phyloP scores from a whole-genome alignment of 345 rosid genomes.

The Corchorus capsularis region DNA sequence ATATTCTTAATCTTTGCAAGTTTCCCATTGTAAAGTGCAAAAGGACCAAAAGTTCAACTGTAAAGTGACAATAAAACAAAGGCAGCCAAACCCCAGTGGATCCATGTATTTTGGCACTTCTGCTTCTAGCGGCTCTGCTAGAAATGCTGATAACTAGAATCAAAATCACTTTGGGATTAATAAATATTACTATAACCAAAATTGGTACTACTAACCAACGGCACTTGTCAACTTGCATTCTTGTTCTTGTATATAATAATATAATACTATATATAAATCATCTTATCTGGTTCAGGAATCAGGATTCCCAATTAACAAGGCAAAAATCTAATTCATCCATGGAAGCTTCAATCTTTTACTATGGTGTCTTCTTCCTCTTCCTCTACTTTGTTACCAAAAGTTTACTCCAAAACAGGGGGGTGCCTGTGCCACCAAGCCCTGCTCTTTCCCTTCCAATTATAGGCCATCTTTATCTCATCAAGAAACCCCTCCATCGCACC shows the following conservation, averaged over 20 bases:
- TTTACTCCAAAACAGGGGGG: neutral
- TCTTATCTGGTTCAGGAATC: neutral
- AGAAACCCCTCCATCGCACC: slow-evolving; percentile 25
- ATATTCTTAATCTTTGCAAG: neutral
- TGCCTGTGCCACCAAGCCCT: slow-evolving; percentile 32
- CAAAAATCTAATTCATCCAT: no score
- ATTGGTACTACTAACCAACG: no score
- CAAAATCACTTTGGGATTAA: no score
- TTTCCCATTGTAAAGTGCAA: neutral
- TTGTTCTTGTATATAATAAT: no score
- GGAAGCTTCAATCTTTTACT: no score
- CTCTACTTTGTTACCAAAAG: no score
- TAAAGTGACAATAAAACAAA: neutral
- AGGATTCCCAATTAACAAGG: neutral
- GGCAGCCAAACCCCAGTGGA: neutral
- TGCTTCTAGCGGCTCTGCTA: neutral
- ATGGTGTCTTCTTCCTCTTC: no score
- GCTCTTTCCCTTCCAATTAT: slow-evolving; percentile 17
- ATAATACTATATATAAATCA: neutral
- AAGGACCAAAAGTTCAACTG: neutral
- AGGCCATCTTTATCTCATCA: slow-evolving; percentile 34
- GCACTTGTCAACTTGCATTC: neutral
- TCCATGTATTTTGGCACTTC: neutral
- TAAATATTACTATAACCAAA: no score
- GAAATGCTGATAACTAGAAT: neutral